Percentiles rank a stretch among this genome's conserved stretches.
Evolutionary conservation across 2,329 filamentous ascomycete species (phyloP).

Genomic region (Penicillium fuscoglaucum): DNA sequence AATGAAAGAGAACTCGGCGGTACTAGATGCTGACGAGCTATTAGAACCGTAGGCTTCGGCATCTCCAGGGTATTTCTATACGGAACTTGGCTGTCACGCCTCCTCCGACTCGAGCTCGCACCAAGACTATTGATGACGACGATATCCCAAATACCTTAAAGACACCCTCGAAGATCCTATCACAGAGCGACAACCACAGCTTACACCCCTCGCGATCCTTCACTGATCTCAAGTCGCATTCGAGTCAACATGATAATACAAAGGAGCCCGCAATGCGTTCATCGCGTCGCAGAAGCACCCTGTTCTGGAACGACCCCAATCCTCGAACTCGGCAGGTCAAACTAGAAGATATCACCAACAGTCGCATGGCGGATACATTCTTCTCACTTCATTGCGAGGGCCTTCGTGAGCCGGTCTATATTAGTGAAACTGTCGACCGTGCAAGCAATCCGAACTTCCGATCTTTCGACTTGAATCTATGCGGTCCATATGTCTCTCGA

Average conservation of each 20-base stretch:
- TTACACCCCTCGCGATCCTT: slow-evolving; percentile 62
- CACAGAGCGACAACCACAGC: slow-evolving; percentile 50
- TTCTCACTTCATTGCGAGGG: slow-evolving; percentile 75
- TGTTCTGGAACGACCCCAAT: slow-evolving; percentile 63
- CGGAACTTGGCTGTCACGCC: slow-evolving; percentile 75
- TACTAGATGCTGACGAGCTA: slow-evolving; percentile 15
- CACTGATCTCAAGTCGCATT: slow-evolving; percentile 49
- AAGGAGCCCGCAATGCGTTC: slow-evolving; percentile 23
- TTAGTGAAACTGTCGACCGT: slow-evolving; percentile 76
- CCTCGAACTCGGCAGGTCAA: slow-evolving; percentile 67
- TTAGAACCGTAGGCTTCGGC: slow-evolving; percentile 82
- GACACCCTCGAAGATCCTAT: slow-evolving; percentile 66
- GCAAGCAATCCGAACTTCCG: slow-evolving; percentile 91
- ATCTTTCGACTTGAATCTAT: slow-evolving; percentile 72
- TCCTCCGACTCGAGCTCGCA: slow-evolving; percentile 51
- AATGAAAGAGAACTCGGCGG: background rate
- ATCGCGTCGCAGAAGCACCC: slow-evolving; percentile 57
- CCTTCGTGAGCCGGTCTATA: slow-evolving; percentile 74
- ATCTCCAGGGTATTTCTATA: slow-evolving; percentile 81
- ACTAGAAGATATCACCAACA: slow-evolving; percentile 70
- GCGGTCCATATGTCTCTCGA: slow-evolving; percentile 65
- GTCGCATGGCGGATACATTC: slow-evolving; percentile 80
- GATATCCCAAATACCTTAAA: slow-evolving; percentile 66
- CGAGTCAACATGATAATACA: slow-evolving; percentile 16
- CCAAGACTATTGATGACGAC: slow-evolving; percentile 73